Base-by-base conservation (phyloP, 1,139 yeast genomes). In the Pichia sp. region DNA sequence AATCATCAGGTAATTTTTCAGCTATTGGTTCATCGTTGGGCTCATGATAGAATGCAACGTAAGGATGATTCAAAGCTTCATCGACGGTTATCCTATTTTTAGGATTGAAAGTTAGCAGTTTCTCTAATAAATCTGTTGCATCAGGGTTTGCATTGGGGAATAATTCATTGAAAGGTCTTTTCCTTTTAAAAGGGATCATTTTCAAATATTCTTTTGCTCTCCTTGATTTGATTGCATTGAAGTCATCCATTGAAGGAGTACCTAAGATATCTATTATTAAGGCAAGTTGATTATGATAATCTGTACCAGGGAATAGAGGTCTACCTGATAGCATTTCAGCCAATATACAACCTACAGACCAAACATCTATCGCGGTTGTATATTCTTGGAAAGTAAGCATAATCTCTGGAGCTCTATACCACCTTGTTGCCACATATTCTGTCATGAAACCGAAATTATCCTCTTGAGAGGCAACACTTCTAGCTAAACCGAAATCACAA, bases 381-480 rank as follows among this genome's bases (percentile, higher is more conserved):
- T 82, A 82, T 51, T 75, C 76, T 36, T 82, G 79, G 35, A 75
- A 74, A 2, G 83, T 74, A 20, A 81, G 60, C 88, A 81, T 81
- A 43, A 82, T 77, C 55, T 82, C 91, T 0, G 88, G 89, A 0
- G 88, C 88, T 47, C 89, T 65, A 56, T 81, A 81, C 89, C 89
- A 81, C 52, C 89, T 66, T 2, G 91, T 81, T 2, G 88, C 88
- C 6, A 81, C 89, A 50, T 81, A 81, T 56, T 81, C 88, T 0
- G 88, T 80, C 71, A 77, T 68, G 49, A 72, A 70, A 15, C 71
- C 71, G 22, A 66, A 63, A 44, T 68, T 62, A 40, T 56, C 61
- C 35, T 58, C 61, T 34, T 52, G 54, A 7, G 58, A 51, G 5
- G 60, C 61, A 14, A 52, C 53, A 12, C 72, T 59, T 46, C 79